phyloP scores from a whole-genome alignment of 2,329 filamentous ascomycete species.

The Phyllosticta ampelicida region DNA sequence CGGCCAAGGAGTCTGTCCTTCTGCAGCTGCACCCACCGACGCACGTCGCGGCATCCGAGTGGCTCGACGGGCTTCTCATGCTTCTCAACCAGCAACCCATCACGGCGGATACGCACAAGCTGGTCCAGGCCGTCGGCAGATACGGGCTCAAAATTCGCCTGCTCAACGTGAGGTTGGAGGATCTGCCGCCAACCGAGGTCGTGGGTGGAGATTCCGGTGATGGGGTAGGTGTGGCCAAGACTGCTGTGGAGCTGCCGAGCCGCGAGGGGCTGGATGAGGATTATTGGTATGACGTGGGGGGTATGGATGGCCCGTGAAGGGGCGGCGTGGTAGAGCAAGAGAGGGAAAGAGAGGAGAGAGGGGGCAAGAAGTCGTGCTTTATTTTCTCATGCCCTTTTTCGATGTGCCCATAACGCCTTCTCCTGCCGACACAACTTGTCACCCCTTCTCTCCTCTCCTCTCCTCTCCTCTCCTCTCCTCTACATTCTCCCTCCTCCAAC shows the following conservation, averaged over 20 bases:
- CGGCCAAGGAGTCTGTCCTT: conserved; percentile 56
- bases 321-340: not conserved
- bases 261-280: conserved; percentile 81
- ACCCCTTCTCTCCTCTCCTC: too few species aligned
- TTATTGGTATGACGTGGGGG: conserved; percentile 69
- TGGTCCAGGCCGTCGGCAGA: conserved; percentile 74
- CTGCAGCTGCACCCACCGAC: conserved; percentile 73
- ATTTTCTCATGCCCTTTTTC: too few species aligned
- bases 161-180: conserved; percentile 82
- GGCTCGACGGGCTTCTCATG: conserved; percentile 93
- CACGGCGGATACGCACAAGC: conserved; percentile 87
- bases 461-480: too few species aligned
- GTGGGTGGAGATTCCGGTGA: conserved; percentile 40
- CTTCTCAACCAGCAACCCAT: conserved; percentile 90
- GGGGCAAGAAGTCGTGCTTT: not conserved
- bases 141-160: conserved; percentile 89
- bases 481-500: too few species aligned
- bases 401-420: not conserved
- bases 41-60: conserved; percentile 81
- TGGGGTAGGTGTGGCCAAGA: not conserved
- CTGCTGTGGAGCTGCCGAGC: conserved; percentile 60
- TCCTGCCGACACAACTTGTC: not conserved
- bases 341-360: not conserved
- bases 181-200: conserved; percentile 34
- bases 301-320: conserved; percentile 17